phyloP scores from a whole-genome alignment of 2,329 filamentous ascomycete genomes.

The Apiospora saccharicola region DNA sequence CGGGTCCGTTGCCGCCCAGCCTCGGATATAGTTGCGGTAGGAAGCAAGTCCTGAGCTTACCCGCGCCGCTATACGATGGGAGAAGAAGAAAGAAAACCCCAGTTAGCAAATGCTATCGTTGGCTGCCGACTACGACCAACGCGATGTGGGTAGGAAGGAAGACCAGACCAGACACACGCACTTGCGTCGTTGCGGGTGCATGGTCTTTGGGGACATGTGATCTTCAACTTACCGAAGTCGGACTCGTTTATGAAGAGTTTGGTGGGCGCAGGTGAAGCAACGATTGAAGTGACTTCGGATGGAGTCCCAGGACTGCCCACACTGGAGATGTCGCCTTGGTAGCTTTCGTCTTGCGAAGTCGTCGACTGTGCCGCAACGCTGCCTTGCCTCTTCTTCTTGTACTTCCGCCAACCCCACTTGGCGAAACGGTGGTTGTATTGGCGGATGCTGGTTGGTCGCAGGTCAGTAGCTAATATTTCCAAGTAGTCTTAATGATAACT shows the following conservation, averaged over 20 bases:
- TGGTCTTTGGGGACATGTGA: background rate
- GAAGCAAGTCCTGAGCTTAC: background rate
- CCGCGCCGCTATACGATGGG: background rate
- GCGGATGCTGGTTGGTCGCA: background rate
- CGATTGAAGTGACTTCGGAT: background rate
- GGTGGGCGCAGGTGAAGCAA: slow-evolving; percentile 2
- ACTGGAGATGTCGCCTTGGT: background rate
- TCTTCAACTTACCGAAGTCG: slow-evolving; percentile 6
- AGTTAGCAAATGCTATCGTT: background rate
- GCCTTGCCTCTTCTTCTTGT: slow-evolving; percentile 15
- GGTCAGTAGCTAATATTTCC: background rate
- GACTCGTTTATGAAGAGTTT: background rate
- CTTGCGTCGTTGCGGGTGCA: background rate
- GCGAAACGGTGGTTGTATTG: slow-evolving; percentile 15
- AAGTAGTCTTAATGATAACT: background rate
- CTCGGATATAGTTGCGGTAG: slow-evolving; percentile 5
- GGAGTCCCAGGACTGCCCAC: background rate
- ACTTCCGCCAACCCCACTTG: slow-evolving; percentile 23
- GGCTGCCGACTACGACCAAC: background rate
- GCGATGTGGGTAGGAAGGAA: background rate
- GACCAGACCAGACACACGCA: background rate
- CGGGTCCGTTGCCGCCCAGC: slow-evolving; percentile 14
- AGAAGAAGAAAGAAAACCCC: background rate
- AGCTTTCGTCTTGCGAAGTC: background rate
- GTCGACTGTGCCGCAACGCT: slow-evolving; percentile 13